A percentile compares a stretch with the other conserved stretches of the same genome.
Conservation (phyloP, 2,329 filamentous ascomycete genomes). For the Cryphonectria nitschkei region DNA sequence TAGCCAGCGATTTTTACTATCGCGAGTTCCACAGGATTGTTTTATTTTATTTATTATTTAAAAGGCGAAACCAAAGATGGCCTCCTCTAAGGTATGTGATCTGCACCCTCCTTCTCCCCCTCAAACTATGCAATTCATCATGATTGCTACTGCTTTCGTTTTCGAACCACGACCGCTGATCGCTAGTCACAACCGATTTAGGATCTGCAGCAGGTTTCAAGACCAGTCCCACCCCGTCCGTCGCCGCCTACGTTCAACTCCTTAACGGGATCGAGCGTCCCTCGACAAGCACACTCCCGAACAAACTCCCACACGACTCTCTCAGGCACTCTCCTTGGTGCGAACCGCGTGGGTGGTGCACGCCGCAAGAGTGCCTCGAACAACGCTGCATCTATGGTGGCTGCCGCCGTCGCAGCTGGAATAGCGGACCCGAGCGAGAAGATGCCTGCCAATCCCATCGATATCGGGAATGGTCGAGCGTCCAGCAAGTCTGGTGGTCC, state of each 20-base stretch:
- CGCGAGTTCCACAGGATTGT: slow-evolving; percentile 34
- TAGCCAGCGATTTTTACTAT: slow-evolving; percentile 27
- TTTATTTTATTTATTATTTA: background rate
- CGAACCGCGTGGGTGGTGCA: slow-evolving; percentile 74
- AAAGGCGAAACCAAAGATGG: slow-evolving; percentile 53
- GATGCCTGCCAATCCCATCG: slow-evolving; percentile 59
- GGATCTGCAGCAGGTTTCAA: slow-evolving; percentile 68
- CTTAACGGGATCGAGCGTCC: slow-evolving; percentile 59
- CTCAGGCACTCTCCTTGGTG: slow-evolving; percentile 74
- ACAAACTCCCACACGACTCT: slow-evolving; percentile 83
- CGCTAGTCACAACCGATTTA: slow-evolving; percentile 41
- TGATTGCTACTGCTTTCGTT: slow-evolving; percentile 35
- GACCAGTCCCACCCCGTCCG: slow-evolving; percentile 68
- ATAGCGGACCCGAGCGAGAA: slow-evolving; percentile 42
- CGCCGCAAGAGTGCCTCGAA: slow-evolving; percentile 92
- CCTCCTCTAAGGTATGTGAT: slow-evolving; percentile 62
- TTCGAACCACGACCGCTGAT: slow-evolving; percentile 43
- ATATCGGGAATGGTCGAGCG: slow-evolving; percentile 64
- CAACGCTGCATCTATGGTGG: slow-evolving; percentile 72
- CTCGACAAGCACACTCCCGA: slow-evolving; percentile 69
- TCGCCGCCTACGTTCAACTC: slow-evolving; percentile 59
- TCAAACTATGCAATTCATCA: slow-evolving; percentile 24
- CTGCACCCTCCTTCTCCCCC: slow-evolving; percentile 21
- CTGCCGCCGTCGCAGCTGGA: slow-evolving; percentile 72
- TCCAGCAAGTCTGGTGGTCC: slow-evolving; percentile 68